A percentile compares a stretch with the other conserved stretches of the same genome.
Conservation (phyloP, 2,329 filamentous ascomycete genomes). For the Simplicillium sp. region DNA sequence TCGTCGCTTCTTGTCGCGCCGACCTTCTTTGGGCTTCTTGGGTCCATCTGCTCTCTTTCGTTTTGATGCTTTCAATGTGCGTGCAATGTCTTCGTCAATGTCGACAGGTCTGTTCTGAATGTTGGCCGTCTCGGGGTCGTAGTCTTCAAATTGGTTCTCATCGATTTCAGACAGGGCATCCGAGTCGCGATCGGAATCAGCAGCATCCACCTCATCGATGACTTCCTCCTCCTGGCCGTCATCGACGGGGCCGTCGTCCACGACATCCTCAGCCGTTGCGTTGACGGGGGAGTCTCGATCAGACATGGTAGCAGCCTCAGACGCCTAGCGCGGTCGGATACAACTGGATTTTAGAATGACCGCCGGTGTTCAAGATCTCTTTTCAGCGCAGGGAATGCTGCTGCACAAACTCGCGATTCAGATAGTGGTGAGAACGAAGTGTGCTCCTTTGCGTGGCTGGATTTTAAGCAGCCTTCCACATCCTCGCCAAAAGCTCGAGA, state of each 20-base stretch:
- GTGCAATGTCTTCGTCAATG: conserved; percentile 57
- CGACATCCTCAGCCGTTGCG: conserved; percentile 20
- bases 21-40: conserved; percentile 69
- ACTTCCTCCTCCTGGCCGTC: conserved; percentile 32
- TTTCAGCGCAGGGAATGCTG: too few relatives aligned
- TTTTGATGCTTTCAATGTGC: conserved; percentile 55
- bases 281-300: conserved; percentile 33
- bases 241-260: conserved; percentile 22
- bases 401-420: too few relatives aligned
- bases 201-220: conserved; percentile 30
- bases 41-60: conserved; percentile 55
- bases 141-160: conserved; percentile 61
- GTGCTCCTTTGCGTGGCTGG: too few relatives aligned
- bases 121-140: conserved; percentile 54
- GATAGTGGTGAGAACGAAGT: too few relatives aligned
- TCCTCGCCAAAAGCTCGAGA: neutral
- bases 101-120: conserved; percentile 56
- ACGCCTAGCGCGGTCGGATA: neutral
- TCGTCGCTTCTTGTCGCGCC: conserved; percentile 55
- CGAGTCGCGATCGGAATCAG: conserved; percentile 44
- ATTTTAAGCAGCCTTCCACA: neutral
- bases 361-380: too few relatives aligned
- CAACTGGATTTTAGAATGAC: too few relatives aligned
- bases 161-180: conserved; percentile 59
- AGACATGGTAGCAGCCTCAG: conserved; percentile 26